Evolutionary conservation across 179 eudicot genomes (phyloP).

Genomic region (Actinidia chinensis): DNA sequence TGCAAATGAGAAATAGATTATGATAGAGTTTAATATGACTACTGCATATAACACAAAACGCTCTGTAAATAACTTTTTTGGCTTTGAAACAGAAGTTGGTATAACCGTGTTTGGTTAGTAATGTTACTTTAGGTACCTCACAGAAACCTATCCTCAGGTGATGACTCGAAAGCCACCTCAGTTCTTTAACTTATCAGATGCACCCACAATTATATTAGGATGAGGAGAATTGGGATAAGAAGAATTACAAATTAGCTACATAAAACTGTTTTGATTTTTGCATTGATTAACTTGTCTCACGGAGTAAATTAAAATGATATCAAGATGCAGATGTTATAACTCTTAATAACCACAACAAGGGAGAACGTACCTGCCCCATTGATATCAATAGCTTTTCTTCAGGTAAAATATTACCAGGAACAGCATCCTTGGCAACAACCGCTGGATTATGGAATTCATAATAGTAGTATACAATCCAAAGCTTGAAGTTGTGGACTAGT

Average conservation of each 20-base stretch:
- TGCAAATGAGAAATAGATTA: not conserved
- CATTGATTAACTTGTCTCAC: not conserved
- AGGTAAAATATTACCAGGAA: conserved; percentile 49
- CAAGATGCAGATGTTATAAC: not conserved
- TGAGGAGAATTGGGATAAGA: not conserved
- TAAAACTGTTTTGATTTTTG: not conserved
- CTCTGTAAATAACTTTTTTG: not conserved
- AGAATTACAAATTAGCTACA: not conserved
- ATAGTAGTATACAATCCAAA: conserved; percentile 50
- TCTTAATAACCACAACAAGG: not conserved
- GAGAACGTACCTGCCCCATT: conserved; percentile 54
- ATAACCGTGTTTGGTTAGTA: not conserved
- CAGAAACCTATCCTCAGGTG: not conserved
- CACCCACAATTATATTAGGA: not conserved
- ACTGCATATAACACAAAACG: not conserved
- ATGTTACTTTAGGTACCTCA: no score
- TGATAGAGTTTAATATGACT: not conserved
- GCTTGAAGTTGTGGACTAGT: not conserved
- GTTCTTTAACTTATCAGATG: not conserved
- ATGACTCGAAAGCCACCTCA: not conserved
- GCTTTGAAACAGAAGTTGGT: not conserved
- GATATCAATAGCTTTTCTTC: no score
- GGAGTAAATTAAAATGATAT: not conserved
- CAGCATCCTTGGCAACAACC: conserved; percentile 62
- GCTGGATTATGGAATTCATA: conserved; percentile 46